These are phyloP conservation scores for Borovskyia barvae DNA, from an alignment of 208 protist species.

Conservation along the genomic window DNA sequence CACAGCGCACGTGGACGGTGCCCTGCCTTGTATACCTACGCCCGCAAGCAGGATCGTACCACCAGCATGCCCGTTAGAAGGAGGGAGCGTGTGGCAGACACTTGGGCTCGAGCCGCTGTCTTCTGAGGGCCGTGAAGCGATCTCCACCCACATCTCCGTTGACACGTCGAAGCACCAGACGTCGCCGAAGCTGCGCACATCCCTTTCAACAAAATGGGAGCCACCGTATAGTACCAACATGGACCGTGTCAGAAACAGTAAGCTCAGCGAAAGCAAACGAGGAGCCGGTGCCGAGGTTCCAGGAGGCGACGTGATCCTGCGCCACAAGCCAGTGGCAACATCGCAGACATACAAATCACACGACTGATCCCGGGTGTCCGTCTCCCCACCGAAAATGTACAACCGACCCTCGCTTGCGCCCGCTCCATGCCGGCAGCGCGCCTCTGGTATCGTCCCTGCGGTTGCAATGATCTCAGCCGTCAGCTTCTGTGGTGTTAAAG, in stretches of 20 bases:
- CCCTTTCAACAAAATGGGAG: conserved; percentile 52
- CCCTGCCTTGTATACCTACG: background rate
- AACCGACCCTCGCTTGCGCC: conserved; percentile 27
- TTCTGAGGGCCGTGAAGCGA: too few species aligned
- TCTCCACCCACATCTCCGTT: conserved; percentile 15
- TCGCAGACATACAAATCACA: conserved; percentile 45
- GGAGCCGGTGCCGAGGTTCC: conserved; percentile 36
- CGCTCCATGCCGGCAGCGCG: conserved; percentile 52
- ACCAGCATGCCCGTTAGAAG: conserved; percentile 42
- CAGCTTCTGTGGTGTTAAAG: conserved; percentile 1
- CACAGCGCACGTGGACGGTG: conserved; percentile 12
- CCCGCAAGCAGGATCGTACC: conserved; percentile 18
- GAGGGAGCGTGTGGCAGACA: conserved; percentile 18
- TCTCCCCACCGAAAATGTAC: conserved; percentile 69
- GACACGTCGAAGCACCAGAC: conserved; percentile 41
- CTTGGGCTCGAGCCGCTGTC: too few species aligned
- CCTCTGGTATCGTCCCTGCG: conserved; percentile 38
- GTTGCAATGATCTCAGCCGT: conserved; percentile 23
- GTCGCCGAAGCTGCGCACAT: conserved; percentile 48
- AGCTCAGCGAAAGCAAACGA: conserved; percentile 43
- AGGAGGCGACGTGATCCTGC: conserved; percentile 17
- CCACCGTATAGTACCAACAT: conserved; percentile 63
- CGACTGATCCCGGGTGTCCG: conserved; percentile 43
- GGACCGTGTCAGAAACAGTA: conserved; percentile 36
- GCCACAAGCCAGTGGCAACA: conserved; percentile 40